phyloP scores from a whole-genome alignment of 305 asterid species.

The Fraxinus latifolia region DNA sequence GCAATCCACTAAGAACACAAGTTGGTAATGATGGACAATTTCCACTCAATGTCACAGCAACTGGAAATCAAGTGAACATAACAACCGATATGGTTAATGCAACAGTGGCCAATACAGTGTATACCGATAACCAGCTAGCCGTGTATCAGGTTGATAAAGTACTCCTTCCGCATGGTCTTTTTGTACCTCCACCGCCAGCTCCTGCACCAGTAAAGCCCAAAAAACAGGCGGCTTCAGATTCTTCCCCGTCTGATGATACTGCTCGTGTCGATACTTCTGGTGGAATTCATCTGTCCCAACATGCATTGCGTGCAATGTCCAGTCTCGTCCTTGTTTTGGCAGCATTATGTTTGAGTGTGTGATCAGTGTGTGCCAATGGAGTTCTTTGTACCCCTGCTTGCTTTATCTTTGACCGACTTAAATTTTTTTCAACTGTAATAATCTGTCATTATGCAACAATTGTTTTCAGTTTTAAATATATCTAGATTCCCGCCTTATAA shows the following conservation, averaged over 20 bases:
- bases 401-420: not conserved
- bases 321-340: constrained; percentile 10
- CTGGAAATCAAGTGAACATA: constrained; percentile 48
- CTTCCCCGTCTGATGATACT: constrained; percentile 29
- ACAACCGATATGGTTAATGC: constrained; percentile 57
- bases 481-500: too few species aligned
- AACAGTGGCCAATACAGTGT: constrained; percentile 40
- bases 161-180: constrained; percentile 52
- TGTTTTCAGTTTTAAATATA: too few species aligned
- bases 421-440: constrained; percentile 11
- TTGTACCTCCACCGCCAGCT: constrained; percentile 44
- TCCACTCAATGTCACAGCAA: constrained; percentile 45
- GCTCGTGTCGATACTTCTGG: constrained; percentile 35
- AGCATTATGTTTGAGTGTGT: constrained; percentile 12
- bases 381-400: constrained; percentile 6
- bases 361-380: not conserved
- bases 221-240: constrained; percentile 27
- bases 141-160: constrained; percentile 61
- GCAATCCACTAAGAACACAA: constrained; percentile 59
- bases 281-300: constrained; percentile 9
- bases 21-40: constrained; percentile 52
- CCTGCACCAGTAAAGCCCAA: constrained; percentile 46
- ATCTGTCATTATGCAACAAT: not conserved
- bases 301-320: constrained; percentile 16
- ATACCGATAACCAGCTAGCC: constrained; percentile 49